Conservation (phyloP, 1,139 yeast genomes). For the Debaryomycetaceae sp. region DNA sequence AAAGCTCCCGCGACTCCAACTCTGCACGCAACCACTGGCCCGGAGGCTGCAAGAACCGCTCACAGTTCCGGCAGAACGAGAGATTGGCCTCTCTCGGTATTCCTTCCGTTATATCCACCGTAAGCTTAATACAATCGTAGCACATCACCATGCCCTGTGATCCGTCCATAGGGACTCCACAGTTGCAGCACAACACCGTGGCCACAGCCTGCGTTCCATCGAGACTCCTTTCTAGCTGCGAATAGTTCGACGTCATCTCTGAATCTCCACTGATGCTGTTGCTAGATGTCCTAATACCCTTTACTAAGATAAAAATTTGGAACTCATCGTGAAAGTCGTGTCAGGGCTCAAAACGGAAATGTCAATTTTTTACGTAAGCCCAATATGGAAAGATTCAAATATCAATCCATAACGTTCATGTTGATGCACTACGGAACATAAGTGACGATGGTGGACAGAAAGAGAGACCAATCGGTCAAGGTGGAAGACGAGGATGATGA, state of each 20-base stretch:
- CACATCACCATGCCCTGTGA: constrained; percentile 94
- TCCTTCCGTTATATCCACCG: constrained; percentile 92
- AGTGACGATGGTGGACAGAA: constrained; percentile 28
- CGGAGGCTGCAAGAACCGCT: constrained; percentile 92
- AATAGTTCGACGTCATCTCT: constrained; percentile 45
- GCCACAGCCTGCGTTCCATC: constrained; percentile 48
- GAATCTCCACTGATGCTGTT: background rate
- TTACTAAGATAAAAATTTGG: background rate
- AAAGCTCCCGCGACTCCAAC: constrained; percentile 85
- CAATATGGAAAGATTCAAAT: background rate
- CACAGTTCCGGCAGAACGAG: constrained; percentile 96
- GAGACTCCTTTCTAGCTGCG: constrained; percentile 33
- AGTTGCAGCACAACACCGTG: constrained; percentile 93
- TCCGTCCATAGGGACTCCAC: constrained; percentile 98
- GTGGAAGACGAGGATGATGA: constrained; percentile 22
- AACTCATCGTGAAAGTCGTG: background rate
- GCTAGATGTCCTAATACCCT: background rate
- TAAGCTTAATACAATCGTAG: constrained; percentile 91
- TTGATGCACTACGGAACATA: background rate
- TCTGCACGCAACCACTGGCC: constrained; percentile 89
- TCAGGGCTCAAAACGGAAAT: background rate
- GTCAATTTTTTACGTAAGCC: background rate
- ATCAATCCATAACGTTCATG: background rate
- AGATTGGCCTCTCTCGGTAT: constrained; percentile 93
- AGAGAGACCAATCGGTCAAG: constrained; percentile 20